phyloP scores from a whole-genome alignment of 1,139 yeast species.

The Debaryomyces psychrophilus region DNA sequence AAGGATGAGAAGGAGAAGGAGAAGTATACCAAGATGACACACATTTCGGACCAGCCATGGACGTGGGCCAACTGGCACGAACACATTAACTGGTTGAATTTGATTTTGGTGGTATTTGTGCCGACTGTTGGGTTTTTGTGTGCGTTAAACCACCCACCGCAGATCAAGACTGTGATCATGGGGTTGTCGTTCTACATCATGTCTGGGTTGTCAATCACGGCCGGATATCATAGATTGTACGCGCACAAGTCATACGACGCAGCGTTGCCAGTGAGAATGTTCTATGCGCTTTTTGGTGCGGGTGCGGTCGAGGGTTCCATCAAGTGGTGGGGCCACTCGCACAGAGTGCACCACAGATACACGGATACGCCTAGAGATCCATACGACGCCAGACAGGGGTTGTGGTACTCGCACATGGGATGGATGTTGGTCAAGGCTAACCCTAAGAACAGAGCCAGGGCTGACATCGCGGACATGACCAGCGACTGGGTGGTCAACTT shows the following conservation, averaged over 20 bases:
- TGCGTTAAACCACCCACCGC: slow-evolving; percentile 56
- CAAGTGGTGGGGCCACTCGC: slow-evolving; percentile 99
- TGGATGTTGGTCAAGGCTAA: slow-evolving; percentile 96
- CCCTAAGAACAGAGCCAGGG: slow-evolving; percentile 94
- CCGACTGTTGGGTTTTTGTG: slow-evolving; percentile 67
- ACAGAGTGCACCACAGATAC: slow-evolving; percentile 96
- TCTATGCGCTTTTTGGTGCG: slow-evolving; percentile 86
- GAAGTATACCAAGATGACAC: slow-evolving; percentile 53
- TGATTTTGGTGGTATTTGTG: slow-evolving; percentile 70
- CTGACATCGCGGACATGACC: slow-evolving; percentile 90
- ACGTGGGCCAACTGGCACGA: slow-evolving; percentile 79
- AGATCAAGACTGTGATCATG: slow-evolving; percentile 60
- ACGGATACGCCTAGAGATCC: slow-evolving; percentile 98
- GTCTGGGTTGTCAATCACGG: slow-evolving; percentile 91
- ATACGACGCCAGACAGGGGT: slow-evolving; percentile 93
- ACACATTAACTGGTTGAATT: slow-evolving; percentile 93
- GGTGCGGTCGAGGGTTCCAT: slow-evolving; percentile 96
- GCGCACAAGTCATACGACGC: slow-evolving; percentile 90
- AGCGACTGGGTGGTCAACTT: slow-evolving; percentile 88
- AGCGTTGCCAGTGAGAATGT: slow-evolving; percentile 64
- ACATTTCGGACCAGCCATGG: slow-evolving; percentile 93
- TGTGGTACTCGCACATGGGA: slow-evolving; percentile 95
- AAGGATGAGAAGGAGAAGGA: slow-evolving; percentile 58
- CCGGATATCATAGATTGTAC: slow-evolving; percentile 72
- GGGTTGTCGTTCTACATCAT: slow-evolving; percentile 64